Percentiles rank a stretch among this genome's conserved stretches.
phyloP scores from a whole-genome alignment of 2,329 filamentous ascomycete species.

The Bipolaris bicolor region DNA sequence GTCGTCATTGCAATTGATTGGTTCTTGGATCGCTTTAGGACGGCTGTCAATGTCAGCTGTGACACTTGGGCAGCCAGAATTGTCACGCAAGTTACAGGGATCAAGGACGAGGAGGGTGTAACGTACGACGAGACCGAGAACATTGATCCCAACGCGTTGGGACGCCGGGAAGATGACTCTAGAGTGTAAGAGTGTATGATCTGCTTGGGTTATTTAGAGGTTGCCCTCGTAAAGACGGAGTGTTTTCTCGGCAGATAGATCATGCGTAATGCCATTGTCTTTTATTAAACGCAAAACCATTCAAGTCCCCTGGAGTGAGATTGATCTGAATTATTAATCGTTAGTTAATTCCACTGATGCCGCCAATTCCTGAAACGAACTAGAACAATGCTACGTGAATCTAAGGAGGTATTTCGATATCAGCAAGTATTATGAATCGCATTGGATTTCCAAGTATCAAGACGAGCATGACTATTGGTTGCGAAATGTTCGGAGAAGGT shows the following conservation, averaged over 20 bases:
- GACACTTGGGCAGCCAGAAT: slow-evolving; percentile 56
- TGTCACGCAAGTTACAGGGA: slow-evolving; percentile 51
- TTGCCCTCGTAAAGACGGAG: neutral
- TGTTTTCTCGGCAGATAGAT: neutral
- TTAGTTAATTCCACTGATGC: too few relatives aligned
- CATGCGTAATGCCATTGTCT: slow-evolving; percentile 1
- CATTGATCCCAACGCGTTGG: slow-evolving; percentile 16
- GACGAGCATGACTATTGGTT: neutral
- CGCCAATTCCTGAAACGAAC: too few relatives aligned
- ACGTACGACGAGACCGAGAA: slow-evolving; percentile 17
- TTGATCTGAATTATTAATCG: too few relatives aligned
- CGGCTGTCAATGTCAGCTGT: slow-evolving; percentile 59
- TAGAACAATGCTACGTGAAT: too few relatives aligned
- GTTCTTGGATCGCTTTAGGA: slow-evolving; percentile 64
- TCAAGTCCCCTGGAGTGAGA: too few relatives aligned
- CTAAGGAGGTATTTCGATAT: too few relatives aligned
- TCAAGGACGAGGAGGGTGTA: slow-evolving; percentile 38
- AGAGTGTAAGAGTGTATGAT: slow-evolving; percentile 5
- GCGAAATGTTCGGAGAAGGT: neutral
- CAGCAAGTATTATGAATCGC: too few relatives aligned
- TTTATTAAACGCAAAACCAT: neutral
- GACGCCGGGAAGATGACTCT: slow-evolving; percentile 6
- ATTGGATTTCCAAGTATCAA: too few relatives aligned
- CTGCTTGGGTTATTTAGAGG: neutral
- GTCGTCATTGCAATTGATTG: slow-evolving; percentile 62